phyloP scores from a whole-genome alignment of 116 monocot species.

The Posidonia oceanica region DNA sequence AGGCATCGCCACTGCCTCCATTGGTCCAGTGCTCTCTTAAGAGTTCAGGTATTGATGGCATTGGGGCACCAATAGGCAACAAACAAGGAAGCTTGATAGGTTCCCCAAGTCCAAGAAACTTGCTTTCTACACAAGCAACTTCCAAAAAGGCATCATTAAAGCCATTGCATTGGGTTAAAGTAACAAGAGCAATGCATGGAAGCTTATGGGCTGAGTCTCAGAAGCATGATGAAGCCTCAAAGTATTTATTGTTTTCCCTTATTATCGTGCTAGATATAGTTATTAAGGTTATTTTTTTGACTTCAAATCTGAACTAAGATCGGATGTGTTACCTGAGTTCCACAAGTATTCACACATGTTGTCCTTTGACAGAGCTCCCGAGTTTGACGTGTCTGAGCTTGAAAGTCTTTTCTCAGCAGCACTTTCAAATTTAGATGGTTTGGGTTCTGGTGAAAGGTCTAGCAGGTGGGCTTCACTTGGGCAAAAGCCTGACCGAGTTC shows the following conservation, averaged over 20 bases:
- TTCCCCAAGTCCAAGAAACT: conserved; percentile 4
- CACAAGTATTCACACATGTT: not conserved
- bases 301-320: not conserved
- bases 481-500: conserved; percentile 58
- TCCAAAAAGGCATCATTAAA: conserved; percentile 62
- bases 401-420: conserved; percentile 88
- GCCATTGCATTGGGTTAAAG: conserved; percentile 93
- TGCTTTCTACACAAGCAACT: conserved; percentile 20
- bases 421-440: conserved; percentile 35
- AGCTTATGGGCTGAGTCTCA: conserved; percentile 93
- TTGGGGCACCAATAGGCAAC: too few species aligned
- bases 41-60: too few species aligned
- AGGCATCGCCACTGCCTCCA: too few species aligned
- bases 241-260: conserved; percentile 17
- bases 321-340: not conserved
- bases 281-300: too few species aligned
- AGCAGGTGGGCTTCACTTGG: conserved; percentile 33
- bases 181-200: conserved; percentile 93
- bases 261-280: too few species aligned
- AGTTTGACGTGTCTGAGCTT: conserved; percentile 92
- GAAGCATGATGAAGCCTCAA: conserved; percentile 45
- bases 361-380: conserved; percentile 44
- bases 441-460: conserved; percentile 37
- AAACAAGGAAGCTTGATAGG: too few species aligned
- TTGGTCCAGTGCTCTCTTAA: too few species aligned